Evolutionary conservation across 768 basidiomycete genomes (phyloP), one percentile per base, ranked within the genome.

Genomic region (Tulasnella sp.): DNA sequence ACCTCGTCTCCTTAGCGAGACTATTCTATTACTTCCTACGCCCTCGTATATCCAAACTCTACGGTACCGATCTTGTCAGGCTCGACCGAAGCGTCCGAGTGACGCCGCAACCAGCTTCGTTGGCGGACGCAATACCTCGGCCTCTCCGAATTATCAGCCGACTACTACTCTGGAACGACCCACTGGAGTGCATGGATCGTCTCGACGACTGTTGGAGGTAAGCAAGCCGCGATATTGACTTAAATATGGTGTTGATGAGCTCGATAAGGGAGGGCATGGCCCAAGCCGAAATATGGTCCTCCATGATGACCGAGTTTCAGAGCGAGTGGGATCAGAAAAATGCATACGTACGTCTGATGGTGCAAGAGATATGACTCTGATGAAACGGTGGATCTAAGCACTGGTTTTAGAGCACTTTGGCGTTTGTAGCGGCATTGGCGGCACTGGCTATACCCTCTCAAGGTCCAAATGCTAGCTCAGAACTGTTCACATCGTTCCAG

Each of bases 281-380:
- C 29, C n/a, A 72, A n/a, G 70, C 39, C 5, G 39, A 72, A 32
- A 40, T 15, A 29, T 72, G 70, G 70, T 46, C 44, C 3, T 23
- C 44, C 13, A n/a, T 40, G 39, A 35, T 72, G n/a, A 72, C 70
- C 20, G 44, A 72, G 70, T 29, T 72, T 26, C 70, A 72, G 13
- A 72, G 20, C n/a, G 70, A 72, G 16, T 72, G 70, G 70, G 70
- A 72, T 32, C 70, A 72, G 70, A 72, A 72, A 32, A 67, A 67
- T 29, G 26, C 61, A 67, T 67, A 67, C 26, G 61, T 67, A 29
- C 1, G 61, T 67, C 15, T 13, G 5, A 32, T 29, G 13, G 5
- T 67, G 3, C 26, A 26, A 37, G 1, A 1, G 39, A 72, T 70
- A 26, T 6, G 2, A 5, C 32, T 23, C 2, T 35, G 13, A 13